These are phyloP conservation scores for Talaromyces liani DNA, from an alignment of 495 filamentous ascomycete species.

Conservation along the genomic window DNA sequence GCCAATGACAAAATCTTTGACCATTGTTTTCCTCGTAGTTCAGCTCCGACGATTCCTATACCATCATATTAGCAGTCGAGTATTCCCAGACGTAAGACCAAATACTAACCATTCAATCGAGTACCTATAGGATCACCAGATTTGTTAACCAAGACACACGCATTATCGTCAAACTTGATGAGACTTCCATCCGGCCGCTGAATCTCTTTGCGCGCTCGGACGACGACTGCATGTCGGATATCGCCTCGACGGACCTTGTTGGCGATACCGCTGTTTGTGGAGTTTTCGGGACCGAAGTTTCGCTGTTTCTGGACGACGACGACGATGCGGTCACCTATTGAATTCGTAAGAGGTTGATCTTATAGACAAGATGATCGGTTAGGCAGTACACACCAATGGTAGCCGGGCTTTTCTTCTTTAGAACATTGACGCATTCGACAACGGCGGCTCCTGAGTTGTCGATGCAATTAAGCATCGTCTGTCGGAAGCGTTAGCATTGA, in stretches of 20 bases:
- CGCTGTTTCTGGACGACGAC: constrained; percentile 97
- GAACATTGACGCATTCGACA: constrained; percentile 89
- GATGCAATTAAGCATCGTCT: constrained; percentile 99
- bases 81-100: not conserved
- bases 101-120: constrained; percentile 66
- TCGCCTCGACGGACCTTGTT: constrained; percentile 96
- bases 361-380: too few relatives aligned
- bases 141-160: constrained; percentile 96
- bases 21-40: constrained; percentile 85
- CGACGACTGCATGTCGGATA: constrained; percentile 92
- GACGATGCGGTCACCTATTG: constrained; percentile 86
- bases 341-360: too few relatives aligned
- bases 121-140: constrained; percentile 91
- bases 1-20: constrained; percentile 96
- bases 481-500: not conserved
- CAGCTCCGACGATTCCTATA: constrained; percentile 74
- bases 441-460: constrained; percentile 98
- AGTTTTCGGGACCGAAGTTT: constrained; percentile 58
- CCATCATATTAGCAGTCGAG: not conserved
- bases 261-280: constrained; percentile 51
- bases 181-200: constrained; percentile 81
- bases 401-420: constrained; percentile 84
- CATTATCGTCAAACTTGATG: constrained; percentile 94
- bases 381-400: constrained; percentile 65
- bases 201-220: constrained; percentile 81